phyloP scores from a whole-genome alignment of 1,284 basidiomycete genomes.

The Xerocomus nothofagi region DNA sequence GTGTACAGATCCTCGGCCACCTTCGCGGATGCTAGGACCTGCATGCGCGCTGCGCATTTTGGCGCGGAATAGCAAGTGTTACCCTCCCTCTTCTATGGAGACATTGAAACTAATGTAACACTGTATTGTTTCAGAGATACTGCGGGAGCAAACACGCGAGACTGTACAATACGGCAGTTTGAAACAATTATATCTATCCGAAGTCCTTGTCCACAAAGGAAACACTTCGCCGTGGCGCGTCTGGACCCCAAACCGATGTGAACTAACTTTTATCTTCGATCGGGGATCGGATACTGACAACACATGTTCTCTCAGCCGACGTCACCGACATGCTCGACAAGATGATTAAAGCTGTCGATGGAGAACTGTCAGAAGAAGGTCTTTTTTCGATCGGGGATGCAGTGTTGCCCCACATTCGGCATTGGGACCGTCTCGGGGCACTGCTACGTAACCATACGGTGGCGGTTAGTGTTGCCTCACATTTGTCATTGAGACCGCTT shows the following conservation, averaged over 20 bases:
- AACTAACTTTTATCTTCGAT: background rate
- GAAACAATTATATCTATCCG: slow-evolving; percentile 21
- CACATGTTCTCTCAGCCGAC: slow-evolving; percentile 22
- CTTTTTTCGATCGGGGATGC: slow-evolving; percentile 20
- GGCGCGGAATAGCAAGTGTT: slow-evolving; percentile 16
- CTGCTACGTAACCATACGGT: slow-evolving; percentile 6
- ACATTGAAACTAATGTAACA: background rate
- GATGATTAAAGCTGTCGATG: slow-evolving; percentile 26
- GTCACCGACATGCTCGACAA: slow-evolving; percentile 25
- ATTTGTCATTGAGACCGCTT: no score
- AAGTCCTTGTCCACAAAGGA: slow-evolving; percentile 14
- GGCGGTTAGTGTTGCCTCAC: no score
- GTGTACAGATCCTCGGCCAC: no score
- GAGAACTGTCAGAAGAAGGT: slow-evolving; percentile 21
- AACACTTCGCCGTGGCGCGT: slow-evolving; percentile 19
- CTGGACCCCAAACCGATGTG: slow-evolving; percentile 24
- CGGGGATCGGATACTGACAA: background rate
- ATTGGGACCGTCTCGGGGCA: slow-evolving; percentile 17
- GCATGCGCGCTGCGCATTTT: slow-evolving; percentile 22
- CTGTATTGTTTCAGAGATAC: slow-evolving; percentile 8
- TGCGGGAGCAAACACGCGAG: slow-evolving; percentile 10
- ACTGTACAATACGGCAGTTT: slow-evolving; percentile 16
- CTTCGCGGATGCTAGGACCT: slow-evolving; percentile 29
- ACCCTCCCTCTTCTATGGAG: fast-evolving
- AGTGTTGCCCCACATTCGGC: slow-evolving; percentile 18